Percentiles rank a stretch among this genome's conserved stretches.
phyloP scores from a whole-genome alignment of 2,329 filamentous ascomycete species.

The Diaporthe sp. region DNA sequence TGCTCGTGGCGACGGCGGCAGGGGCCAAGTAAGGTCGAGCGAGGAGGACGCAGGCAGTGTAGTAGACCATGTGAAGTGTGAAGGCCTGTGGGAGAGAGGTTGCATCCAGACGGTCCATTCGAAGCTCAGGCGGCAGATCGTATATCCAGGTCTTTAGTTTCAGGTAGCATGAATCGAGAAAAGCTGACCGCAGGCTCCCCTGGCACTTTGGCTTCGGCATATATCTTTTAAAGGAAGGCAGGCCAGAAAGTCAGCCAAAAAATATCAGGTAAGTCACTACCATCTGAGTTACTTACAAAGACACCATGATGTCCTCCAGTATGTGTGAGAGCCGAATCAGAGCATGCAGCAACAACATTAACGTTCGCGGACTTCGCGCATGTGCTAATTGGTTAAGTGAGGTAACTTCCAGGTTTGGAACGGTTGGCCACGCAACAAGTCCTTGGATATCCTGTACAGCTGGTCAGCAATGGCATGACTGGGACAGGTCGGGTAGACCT shows the following conservation, averaged over 20 bases:
- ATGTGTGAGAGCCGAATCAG: background rate
- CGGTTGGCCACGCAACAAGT: background rate
- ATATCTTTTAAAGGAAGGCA: background rate
- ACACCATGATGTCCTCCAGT: background rate
- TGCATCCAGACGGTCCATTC: background rate
- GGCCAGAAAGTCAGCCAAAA: background rate
- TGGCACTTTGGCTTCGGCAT: background rate
- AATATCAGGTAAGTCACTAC: accelerated
- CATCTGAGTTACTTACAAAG: background rate
- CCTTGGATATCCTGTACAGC: background rate
- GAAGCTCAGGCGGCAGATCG: background rate
- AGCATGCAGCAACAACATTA: background rate
- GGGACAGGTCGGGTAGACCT: background rate
- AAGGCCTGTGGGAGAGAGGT: background rate
- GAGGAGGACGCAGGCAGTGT: conserved; percentile 1
- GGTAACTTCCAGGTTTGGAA: background rate
- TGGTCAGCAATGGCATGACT: background rate
- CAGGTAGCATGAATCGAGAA: background rate
- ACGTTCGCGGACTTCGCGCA: too few species aligned
- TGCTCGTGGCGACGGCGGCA: background rate
- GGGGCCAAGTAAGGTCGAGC: background rate
- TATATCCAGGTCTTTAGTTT: conserved; percentile 4
- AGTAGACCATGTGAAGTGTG: conserved; percentile 7
- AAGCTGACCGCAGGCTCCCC: background rate
- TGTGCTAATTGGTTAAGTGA: background rate